Percentiles rank a stretch among this genome's conserved stretches.
Conservation (phyloP, 225 moss, liverwort and hornwort species). For the Takakia lepidozioides region DNA sequence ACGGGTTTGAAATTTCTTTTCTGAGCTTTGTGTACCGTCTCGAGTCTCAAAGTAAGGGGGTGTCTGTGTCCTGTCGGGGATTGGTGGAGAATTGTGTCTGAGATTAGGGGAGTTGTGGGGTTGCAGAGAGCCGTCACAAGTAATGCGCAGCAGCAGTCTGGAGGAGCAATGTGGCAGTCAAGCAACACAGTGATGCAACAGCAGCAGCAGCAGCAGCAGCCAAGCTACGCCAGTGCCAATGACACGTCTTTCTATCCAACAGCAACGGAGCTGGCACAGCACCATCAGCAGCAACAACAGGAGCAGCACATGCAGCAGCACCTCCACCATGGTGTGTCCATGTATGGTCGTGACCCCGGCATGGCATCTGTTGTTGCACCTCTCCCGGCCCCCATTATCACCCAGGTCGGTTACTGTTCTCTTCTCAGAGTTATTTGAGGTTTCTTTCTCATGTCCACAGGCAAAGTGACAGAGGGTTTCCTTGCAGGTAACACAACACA, state of each 20-base stretch:
- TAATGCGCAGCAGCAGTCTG: conserved; percentile 87
- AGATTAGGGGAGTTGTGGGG: too few species aligned
- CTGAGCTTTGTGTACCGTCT: too few species aligned
- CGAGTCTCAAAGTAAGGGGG: too few species aligned
- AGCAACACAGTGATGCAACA: conserved; percentile 64
- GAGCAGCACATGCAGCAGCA: conserved; percentile 59
- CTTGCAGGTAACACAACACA: conserved; percentile 95
- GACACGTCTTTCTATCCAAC: conserved; percentile 72
- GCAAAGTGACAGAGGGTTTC: too few species aligned
- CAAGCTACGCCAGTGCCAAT: conserved; percentile 39
- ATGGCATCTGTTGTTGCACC: conserved; percentile 76
- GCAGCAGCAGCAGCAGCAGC: conserved; percentile 64
- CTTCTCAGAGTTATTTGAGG: too few species aligned
- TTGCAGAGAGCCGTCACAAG: conserved; percentile 77
- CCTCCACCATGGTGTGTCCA: conserved; percentile 86
- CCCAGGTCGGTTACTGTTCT: too few species aligned
- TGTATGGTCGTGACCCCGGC: conserved; percentile 94
- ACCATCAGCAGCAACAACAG: conserved; percentile 75
- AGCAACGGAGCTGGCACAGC: conserved; percentile 64
- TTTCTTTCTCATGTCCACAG: too few species aligned
- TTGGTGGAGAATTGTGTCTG: too few species aligned
- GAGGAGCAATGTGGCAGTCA: conserved; percentile 56
- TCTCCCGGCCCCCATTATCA: conserved; percentile 93
- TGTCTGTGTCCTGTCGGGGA: too few species aligned
- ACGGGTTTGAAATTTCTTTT: too few species aligned